Evolutionary conservation across 371 early-diverging fungal species (phyloP), one percentile per base, ranked within the genome.

Genomic region (Nosema muscidifuracis): DNA sequence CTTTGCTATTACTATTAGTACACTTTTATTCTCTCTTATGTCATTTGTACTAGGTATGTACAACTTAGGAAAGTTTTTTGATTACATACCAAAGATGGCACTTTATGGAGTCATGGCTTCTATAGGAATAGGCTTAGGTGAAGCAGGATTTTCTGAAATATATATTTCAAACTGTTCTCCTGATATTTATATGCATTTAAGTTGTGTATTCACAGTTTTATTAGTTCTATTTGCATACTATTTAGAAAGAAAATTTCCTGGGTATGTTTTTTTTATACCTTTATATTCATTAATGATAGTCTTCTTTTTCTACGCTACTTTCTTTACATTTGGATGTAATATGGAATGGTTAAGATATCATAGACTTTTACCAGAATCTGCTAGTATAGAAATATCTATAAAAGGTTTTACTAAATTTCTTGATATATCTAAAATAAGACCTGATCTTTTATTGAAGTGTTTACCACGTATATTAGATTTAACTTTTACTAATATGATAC

Each of bases 71-170:
- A 65, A 51, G 13, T 22, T 26, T n/a, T 38, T 68, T 60, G 40
- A 42, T 43, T 51, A 71, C 38, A 57, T 75, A 16, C 75, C 75
- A 0, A 30, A 40, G n/a, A 4, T 44, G 33, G 72, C 73, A 10
- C 15, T 75, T 7, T 65, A 60, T 47, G 58, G 66, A 6, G 75
- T 70, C n/a, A 75, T 75, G 75, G 36, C 60, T 13, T 28, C 51
- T 12, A 71, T 75, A 33, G 75, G 75, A 7, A 16, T 63, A 6
- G 26, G n/a, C 18, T 47, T 71, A 12, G 16, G 73, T 3, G 34
- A 65, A 36, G 69, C 63, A 10, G 61, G 50, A 6, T 34, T 20
- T 24, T 22, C 20, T 30, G 51, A 68, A 31, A 18, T 40, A n/a
- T 55, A 58, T 20, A n/a, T 33, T 24, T 38, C 16, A 0, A 42